Evolutionary conservation across 2,329 filamentous ascomycete genomes (phyloP).

Genomic region (Cladosporium austrohemisphaericum): DNA sequence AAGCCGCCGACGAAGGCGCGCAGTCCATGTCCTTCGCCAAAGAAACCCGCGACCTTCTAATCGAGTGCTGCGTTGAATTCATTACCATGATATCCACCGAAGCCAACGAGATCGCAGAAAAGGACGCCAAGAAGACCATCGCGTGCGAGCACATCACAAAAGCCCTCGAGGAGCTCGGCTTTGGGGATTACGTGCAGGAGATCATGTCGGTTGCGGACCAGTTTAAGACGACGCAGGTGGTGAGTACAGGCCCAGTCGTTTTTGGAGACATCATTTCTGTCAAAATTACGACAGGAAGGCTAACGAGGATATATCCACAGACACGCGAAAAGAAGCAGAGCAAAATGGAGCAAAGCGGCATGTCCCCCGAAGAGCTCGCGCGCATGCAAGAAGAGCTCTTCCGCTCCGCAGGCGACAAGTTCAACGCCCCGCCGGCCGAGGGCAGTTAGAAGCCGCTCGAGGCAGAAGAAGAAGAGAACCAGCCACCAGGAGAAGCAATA

Average conservation of each 20-base stretch:
- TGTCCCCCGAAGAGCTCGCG: conserved; percentile 86
- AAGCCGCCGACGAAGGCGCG: conserved; percentile 31
- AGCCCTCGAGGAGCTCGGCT: conserved; percentile 86
- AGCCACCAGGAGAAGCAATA: too few species aligned
- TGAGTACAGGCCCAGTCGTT: conserved; percentile 39
- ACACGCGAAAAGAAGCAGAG: conserved; percentile 94
- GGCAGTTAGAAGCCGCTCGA: neutral
- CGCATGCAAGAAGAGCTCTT: conserved; percentile 90
- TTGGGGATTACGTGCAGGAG: conserved; percentile 84
- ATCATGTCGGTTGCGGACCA: conserved; percentile 83
- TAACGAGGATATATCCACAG: conserved; percentile 46
- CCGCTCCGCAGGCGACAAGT: conserved; percentile 71
- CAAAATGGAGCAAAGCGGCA: conserved; percentile 91
- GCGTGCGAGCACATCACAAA: conserved; percentile 97
- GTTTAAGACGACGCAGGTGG: conserved; percentile 91
- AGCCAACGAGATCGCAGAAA: conserved; percentile 97
- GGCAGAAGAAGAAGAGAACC: too few species aligned
- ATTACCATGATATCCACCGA: conserved; percentile 98
- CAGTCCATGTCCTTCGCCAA: conserved; percentile 74
- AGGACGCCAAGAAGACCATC: conserved; percentile 98
- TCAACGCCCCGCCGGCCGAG: conserved; percentile 42
- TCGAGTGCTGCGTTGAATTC: conserved; percentile 98
- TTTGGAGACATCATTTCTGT: neutral
- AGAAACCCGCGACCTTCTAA: conserved; percentile 89
- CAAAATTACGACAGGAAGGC: neutral